A percentile compares a stretch with the other conserved stretches of the same genome.
Evolutionary conservation across 2,329 filamentous ascomycete genomes (phyloP).

Genomic region (Aureobasidium sp.): DNA sequence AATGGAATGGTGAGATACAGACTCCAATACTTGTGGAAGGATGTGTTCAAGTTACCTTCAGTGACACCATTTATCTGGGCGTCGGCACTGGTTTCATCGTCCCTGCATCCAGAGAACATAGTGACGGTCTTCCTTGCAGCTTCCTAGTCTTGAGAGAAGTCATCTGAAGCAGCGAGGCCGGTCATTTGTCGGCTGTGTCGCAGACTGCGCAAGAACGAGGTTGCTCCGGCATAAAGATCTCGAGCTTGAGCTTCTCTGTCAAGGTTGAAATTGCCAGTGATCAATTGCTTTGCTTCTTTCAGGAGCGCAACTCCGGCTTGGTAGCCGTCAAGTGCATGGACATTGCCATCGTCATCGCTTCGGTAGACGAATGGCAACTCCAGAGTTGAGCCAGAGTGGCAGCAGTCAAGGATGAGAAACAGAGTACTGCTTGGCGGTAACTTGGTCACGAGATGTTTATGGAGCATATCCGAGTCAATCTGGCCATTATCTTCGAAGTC

Average conservation of each 20-base stretch:
- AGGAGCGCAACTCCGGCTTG: constrained; percentile 44
- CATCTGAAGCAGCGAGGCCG: constrained; percentile 36
- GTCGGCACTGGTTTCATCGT: constrained; percentile 45
- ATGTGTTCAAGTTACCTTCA: constrained; percentile 20
- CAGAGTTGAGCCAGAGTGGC: constrained; percentile 52
- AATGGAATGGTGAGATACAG: too few species aligned
- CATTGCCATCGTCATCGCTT: constrained; percentile 47
- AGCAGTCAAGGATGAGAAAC: constrained; percentile 54
- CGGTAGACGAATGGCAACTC: constrained; percentile 53
- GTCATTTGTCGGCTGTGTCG: constrained; percentile 28
- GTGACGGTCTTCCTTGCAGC: constrained; percentile 41
- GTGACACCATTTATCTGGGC: constrained; percentile 33
- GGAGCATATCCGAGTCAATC: constrained; percentile 44
- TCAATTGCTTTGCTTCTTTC: constrained; percentile 41
- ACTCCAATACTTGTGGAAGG: too few species aligned
- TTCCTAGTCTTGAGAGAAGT: constrained; percentile 30
- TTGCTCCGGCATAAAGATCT: constrained; percentile 46
- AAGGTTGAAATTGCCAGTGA: constrained; percentile 42
- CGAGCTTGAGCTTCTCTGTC: constrained; percentile 42
- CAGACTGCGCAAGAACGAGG: constrained; percentile 46
- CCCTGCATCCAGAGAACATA: constrained; percentile 44
- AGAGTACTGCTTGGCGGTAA: constrained; percentile 45
- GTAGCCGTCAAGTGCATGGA: constrained; percentile 49
- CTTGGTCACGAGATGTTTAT: constrained; percentile 44
- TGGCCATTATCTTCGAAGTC: constrained; percentile 37